Percentiles rank a stretch among this genome's conserved stretches.
Evolutionary conservation across 768 basidiomycete species (phyloP).

Genomic region (Harrya chromipes): DNA sequence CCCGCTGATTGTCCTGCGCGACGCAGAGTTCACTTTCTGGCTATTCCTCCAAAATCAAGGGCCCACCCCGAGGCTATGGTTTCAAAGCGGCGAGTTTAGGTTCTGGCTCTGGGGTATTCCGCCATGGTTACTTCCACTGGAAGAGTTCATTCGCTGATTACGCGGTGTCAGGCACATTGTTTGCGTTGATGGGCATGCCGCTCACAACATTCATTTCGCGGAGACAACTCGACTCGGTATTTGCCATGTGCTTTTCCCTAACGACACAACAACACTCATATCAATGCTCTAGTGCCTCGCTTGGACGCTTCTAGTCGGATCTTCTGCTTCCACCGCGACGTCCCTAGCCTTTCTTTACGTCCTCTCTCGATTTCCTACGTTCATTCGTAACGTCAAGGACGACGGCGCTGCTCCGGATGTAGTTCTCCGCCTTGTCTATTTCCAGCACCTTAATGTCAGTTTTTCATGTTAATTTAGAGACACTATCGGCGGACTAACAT

Average conservation of each 20-base stretch:
- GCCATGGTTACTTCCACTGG: neutral
- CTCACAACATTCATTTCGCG: conserved; percentile 61
- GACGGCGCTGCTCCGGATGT: conserved; percentile 76
- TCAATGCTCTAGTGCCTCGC: conserved; percentile 51
- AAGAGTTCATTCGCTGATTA: conserved; percentile 12
- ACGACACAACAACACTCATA: conserved; percentile 10
- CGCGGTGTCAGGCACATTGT: conserved; percentile 50
- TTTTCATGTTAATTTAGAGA: neutral
- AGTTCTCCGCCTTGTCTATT: conserved; percentile 68
- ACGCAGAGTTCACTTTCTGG: conserved; percentile 75
- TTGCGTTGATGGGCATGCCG: conserved; percentile 70
- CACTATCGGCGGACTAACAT: neutral
- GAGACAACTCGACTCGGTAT: conserved; percentile 55
- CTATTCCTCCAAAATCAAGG: conserved; percentile 79
- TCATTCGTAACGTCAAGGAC: conserved; percentile 65
- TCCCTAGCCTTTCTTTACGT: conserved; percentile 72
- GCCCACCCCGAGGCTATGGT: conserved; percentile 69
- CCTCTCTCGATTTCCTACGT: conserved; percentile 64
- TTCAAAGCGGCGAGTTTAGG: conserved; percentile 74
- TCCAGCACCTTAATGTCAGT: conserved; percentile 76
- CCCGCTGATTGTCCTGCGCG: conserved; percentile 1
- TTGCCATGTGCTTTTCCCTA: neutral
- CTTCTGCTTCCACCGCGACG: conserved; percentile 61
- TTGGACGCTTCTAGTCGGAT: conserved; percentile 75
- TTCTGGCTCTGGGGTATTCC: conserved; percentile 63